These are phyloP conservation scores for Trametes cinnabarina DNA, from an alignment of 768 basidiomycete genomes.

Conservation along the genomic window DNA sequence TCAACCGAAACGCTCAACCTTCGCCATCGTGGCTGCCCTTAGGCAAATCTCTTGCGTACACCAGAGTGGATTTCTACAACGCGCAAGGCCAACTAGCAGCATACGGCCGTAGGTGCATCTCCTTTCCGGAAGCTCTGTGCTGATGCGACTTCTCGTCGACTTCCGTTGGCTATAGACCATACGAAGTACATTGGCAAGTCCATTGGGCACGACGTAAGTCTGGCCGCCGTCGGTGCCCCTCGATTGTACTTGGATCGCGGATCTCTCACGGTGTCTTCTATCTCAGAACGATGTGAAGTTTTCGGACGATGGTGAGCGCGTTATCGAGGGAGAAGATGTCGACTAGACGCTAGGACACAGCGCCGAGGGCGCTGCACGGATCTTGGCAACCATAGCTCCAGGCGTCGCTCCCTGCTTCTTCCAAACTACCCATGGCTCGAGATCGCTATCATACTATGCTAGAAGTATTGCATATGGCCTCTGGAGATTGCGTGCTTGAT, in stretches of 20 bases:
- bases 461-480: background rate
- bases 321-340: constrained; percentile 62
- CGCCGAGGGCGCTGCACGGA: background rate
- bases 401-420: background rate
- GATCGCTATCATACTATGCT: background rate
- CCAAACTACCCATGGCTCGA: background rate
- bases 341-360: constrained; percentile 26
- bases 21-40: background rate
- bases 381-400: background rate
- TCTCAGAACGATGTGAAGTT: constrained; percentile 74
- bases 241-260: constrained; percentile 20
- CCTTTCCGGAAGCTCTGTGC: background rate
- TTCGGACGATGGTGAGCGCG: constrained; percentile 71
- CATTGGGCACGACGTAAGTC: constrained; percentile 39
- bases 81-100: constrained; percentile 69
- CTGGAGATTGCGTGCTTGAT: background rate
- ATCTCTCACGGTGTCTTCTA: background rate
- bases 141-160: background rate
- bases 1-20: background rate
- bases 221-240: constrained; percentile 22
- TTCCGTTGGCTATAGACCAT: constrained; percentile 52
- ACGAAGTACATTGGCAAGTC: constrained; percentile 85
- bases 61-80: constrained; percentile 72
- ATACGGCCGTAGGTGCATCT: constrained; percentile 71
- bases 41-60: constrained; percentile 82